A percentile compares a stretch with the other conserved stretches of the same genome.
Evolutionary conservation across 495 filamentous ascomycete species (phyloP).

Genomic region (Annulohypoxylon bovei): DNA sequence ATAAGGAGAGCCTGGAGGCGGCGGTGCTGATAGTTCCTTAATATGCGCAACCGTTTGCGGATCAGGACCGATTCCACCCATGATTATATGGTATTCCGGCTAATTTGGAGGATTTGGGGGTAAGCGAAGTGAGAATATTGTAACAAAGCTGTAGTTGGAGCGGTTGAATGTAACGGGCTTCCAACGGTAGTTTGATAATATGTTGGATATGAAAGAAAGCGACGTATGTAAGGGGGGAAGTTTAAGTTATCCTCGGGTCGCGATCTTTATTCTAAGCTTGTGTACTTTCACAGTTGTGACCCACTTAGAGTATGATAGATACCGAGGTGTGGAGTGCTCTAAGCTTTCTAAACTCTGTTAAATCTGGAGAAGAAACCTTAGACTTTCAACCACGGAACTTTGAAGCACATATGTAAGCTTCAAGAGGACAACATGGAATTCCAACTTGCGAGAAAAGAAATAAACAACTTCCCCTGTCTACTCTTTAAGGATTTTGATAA

Average conservation of each 20-base stretch:
- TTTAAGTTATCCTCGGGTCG: conserved; percentile 6
- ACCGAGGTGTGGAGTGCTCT: conserved; percentile 22
- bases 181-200: background rate
- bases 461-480: background rate
- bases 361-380: background rate
- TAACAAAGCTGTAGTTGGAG: background rate
- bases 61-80: conserved; percentile 37
- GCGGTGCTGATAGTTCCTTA: conserved; percentile 59
- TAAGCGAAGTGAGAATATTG: background rate
- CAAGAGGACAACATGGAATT: background rate
- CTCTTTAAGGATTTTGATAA: conserved; percentile 1
- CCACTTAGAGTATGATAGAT: conserved; percentile 23
- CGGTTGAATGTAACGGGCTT: background rate
- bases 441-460: background rate
- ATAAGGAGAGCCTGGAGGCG: conserved; percentile 69
- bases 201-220: background rate
- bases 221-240: conserved; percentile 4
- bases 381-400: background rate
- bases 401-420: background rate
- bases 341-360: background rate
- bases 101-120: background rate
- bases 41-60: conserved; percentile 50
- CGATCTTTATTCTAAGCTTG: conserved; percentile 20
- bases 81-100: conserved; percentile 4
- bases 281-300: conserved; percentile 13